These are phyloP conservation scores for Fusarium globosum DNA, from an alignment of 2,329 filamentous ascomycete species.

Conservation along the genomic window DNA sequence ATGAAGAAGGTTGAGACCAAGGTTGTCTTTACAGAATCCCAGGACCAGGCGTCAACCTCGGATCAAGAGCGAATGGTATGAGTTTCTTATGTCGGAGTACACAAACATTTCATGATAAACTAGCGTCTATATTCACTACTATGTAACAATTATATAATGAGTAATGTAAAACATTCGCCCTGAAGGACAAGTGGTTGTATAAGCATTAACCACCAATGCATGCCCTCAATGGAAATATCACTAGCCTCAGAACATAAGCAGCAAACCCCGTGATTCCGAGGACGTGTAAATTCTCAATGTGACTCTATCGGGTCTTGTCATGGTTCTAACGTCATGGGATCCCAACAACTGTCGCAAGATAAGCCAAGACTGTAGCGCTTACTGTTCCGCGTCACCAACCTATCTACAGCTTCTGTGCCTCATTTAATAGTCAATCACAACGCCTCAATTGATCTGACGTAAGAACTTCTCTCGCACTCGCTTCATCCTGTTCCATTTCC, in stretches of 20 bases:
- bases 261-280: too few relatives aligned
- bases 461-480: neutral
- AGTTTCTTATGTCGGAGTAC: neutral
- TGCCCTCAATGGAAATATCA: accelerated
- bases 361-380: neutral
- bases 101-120: neutral
- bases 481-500: neutral
- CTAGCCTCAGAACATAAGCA: neutral
- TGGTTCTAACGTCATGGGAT: too few relatives aligned
- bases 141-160: neutral
- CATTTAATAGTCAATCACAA: neutral
- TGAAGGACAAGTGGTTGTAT: accelerated
- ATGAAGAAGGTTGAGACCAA: conserved; percentile 26
- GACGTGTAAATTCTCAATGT: too few relatives aligned
- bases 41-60: neutral
- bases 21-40: conserved; percentile 6
- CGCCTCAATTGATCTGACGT: neutral
- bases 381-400: neutral
- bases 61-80: neutral
- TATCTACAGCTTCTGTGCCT: neutral
- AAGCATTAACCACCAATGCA: accelerated
- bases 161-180: neutral
- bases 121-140: neutral
- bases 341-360: neutral
- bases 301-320: too few relatives aligned